Evolutionary conservation across 2,329 filamentous ascomycete species (phyloP).

Genomic region (Stemphylium vesicarium): DNA sequence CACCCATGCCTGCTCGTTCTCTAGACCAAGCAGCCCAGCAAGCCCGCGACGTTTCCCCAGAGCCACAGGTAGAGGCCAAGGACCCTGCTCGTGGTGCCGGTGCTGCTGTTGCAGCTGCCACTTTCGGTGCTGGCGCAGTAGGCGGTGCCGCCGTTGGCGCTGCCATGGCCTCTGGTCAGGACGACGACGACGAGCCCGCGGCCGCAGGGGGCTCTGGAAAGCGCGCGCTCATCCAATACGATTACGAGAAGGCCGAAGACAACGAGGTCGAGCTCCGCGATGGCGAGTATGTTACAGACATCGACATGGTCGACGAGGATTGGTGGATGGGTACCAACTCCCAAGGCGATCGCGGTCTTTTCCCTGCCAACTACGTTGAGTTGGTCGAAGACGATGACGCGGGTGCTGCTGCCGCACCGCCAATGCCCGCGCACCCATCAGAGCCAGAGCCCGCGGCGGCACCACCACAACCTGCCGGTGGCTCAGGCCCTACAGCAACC

Average conservation of each 20-base stretch:
- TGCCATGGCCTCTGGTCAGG: constrained; percentile 47
- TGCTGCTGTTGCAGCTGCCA: constrained; percentile 53
- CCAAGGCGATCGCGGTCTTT: constrained; percentile 83
- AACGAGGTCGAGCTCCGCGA: constrained; percentile 93
- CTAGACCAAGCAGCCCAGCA: constrained; percentile 67
- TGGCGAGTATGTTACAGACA: constrained; percentile 85
- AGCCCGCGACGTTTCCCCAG: constrained; percentile 69
- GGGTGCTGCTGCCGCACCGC: constrained; percentile 44
- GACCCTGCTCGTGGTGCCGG: constrained; percentile 61
- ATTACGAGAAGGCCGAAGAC: constrained; percentile 97
- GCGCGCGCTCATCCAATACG: constrained; percentile 83
- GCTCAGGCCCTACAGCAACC: constrained; percentile 71
- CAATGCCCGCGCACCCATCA: constrained; percentile 50
- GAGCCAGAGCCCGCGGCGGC: constrained; percentile 42
- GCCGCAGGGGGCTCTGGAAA: constrained; percentile 59
- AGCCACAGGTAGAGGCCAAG: constrained; percentile 65
- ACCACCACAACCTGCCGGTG: constrained; percentile 44
- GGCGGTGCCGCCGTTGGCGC: constrained; percentile 53
- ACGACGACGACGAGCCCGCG: constrained; percentile 31
- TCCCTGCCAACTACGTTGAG: constrained; percentile 97
- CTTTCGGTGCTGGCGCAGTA: constrained; percentile 51
- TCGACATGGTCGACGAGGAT: constrained; percentile 96
- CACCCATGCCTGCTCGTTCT: constrained; percentile 68
- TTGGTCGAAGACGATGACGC: constrained; percentile 66
- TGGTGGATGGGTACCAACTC: constrained; percentile 98